Evolutionary conservation across 2,329 filamentous ascomycete genomes (phyloP).

Genomic region (Ophiobolus disseminans): DNA sequence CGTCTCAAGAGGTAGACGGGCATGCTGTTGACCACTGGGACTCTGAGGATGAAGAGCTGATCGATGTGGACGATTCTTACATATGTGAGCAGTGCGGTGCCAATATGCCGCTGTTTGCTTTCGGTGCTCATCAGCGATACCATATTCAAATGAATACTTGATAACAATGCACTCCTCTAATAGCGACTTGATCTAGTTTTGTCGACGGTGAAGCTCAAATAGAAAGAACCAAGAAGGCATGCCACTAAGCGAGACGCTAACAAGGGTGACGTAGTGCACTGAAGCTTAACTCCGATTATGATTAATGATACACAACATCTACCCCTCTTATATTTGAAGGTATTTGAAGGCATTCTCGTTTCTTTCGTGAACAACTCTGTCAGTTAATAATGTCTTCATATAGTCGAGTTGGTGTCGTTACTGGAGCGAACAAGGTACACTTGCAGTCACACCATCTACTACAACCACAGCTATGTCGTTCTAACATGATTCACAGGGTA

Average conservation of each 20-base stretch:
- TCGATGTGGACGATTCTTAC: slow-evolving; percentile 43
- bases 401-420: slow-evolving; percentile 58
- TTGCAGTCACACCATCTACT: not conserved
- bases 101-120: slow-evolving; percentile 64
- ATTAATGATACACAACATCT: not conserved
- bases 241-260: too few relatives aligned
- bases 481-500: slow-evolving; percentile 36
- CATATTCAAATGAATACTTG: slow-evolving; percentile 47
- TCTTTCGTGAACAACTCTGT: not conserved
- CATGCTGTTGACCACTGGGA: slow-evolving; percentile 30
- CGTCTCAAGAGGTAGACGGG: slow-evolving; percentile 28
- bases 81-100: slow-evolving; percentile 61
- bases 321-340: too few relatives aligned
- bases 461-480: slow-evolving; percentile 1
- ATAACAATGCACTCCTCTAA: not conserved
- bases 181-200: too few relatives aligned
- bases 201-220: too few relatives aligned
- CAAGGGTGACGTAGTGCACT: not conserved
- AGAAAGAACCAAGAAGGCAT: too few relatives aligned
- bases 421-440: slow-evolving; percentile 61
- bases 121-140: slow-evolving; percentile 64
- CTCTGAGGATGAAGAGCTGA: slow-evolving; percentile 45
- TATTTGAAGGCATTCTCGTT: too few relatives aligned
- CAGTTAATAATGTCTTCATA: slow-evolving; percentile 33
- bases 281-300: not conserved